These are phyloP conservation scores for Castanopsis chinensis DNA, from an alignment of 306 rosid species.

Conservation along the genomic window DNA sequence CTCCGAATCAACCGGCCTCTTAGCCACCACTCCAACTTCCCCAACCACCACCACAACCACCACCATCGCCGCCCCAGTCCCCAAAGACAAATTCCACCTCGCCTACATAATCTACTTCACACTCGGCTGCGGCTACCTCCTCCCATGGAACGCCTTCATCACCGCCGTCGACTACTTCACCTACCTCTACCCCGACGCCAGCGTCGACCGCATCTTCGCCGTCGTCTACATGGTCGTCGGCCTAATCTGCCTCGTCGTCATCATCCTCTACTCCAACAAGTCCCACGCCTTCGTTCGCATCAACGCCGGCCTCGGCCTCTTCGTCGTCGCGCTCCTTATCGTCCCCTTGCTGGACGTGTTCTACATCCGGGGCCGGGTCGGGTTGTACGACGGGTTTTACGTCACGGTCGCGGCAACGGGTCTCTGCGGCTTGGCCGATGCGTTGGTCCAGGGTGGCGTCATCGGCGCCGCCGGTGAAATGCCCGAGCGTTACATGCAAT, in stretches of 20 bases:
- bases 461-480: constrained; percentile 84
- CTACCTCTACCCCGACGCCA: constrained; percentile 69
- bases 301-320: constrained; percentile 61
- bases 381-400: constrained; percentile 64
- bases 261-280: constrained; percentile 58
- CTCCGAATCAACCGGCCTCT: constrained; percentile 32
- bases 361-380: constrained; percentile 70
- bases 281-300: constrained; percentile 58
- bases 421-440: constrained; percentile 64
- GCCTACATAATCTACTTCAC: constrained; percentile 74
- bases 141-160: constrained; percentile 95
- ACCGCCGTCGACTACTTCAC: constrained; percentile 90
- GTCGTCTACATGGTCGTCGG: constrained; percentile 61
- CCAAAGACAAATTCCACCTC: constrained; percentile 54
- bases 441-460: constrained; percentile 70
- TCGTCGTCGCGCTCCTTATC: constrained; percentile 46
- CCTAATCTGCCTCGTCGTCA: constrained; percentile 48
- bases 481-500: constrained; percentile 85
- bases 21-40: neutral
- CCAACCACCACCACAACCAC: neutral
- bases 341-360: constrained; percentile 62
- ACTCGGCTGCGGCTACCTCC: constrained; percentile 73
- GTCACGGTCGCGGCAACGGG: constrained; percentile 52
- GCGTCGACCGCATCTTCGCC: constrained; percentile 85
- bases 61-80: constrained; percentile 22